Conservation (phyloP, 176 grass and related monocot genomes). For the Pontederia paniculata region DNA sequence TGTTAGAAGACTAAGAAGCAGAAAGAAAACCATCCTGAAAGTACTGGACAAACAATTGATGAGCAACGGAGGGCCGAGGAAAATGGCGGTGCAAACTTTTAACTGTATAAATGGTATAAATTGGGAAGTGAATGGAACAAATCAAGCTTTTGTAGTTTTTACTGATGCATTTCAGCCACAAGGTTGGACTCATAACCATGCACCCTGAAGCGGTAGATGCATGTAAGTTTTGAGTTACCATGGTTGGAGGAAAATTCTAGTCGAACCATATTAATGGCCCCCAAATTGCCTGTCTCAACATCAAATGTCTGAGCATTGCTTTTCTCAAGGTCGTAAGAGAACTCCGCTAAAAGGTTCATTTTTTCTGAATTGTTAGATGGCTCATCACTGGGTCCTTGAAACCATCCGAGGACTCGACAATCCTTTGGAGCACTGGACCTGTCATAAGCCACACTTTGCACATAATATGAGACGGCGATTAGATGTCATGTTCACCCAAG, state of each 20-base stretch:
- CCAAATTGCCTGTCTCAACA: conserved; percentile 19
- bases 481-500: background rate
- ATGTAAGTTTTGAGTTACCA: conserved; percentile 45
- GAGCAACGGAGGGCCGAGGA: no score
- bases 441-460: conserved; percentile 84
- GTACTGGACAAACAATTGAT: no score
- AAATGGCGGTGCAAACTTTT: no score
- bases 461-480: conserved; percentile 8
- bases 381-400: conserved; percentile 26
- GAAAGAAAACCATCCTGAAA: no score
- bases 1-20: no score
- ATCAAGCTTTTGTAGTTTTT: background rate
- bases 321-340: conserved; percentile 57
- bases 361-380: conserved; percentile 15
- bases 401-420: conserved; percentile 60
- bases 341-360: conserved; percentile 29
- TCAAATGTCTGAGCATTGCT: conserved; percentile 72
- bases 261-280: conserved; percentile 41
- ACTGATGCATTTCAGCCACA: background rate
- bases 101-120: conserved; percentile 2
- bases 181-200: conserved; percentile 50
- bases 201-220: conserved; percentile 91
- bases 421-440: conserved; percentile 67
- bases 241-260: conserved; percentile 68
- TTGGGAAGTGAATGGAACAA: background rate